Conservation (phyloP, 1,284 basidiomycete species). For the Pterulicium gracile region DNA sequence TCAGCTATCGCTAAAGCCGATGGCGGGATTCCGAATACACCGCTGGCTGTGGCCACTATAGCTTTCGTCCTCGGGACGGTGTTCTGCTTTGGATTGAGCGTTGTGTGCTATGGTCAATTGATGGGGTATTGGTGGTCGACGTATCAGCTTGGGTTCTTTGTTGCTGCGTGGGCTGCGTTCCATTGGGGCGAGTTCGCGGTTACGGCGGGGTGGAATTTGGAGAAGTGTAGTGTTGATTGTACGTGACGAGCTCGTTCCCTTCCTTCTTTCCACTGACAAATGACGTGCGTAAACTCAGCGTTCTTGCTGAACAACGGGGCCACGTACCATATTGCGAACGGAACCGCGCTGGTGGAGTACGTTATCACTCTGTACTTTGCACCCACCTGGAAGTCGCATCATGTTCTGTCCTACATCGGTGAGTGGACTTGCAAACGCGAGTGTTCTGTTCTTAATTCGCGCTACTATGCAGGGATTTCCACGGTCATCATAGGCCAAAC, state of each 20-base stretch:
- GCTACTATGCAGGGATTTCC: slow-evolving; percentile 39
- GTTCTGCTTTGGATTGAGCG: slow-evolving; percentile 44
- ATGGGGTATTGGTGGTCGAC: slow-evolving; percentile 51
- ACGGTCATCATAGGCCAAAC: slow-evolving; percentile 66
- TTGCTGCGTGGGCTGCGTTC: slow-evolving; percentile 75
- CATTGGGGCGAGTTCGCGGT: slow-evolving; percentile 94
- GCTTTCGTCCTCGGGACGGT: slow-evolving; percentile 63
- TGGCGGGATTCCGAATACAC: slow-evolving; percentile 76
- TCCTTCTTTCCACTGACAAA: slow-evolving; percentile 2
- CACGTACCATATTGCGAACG: slow-evolving; percentile 82
- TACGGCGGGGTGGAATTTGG: slow-evolving; percentile 91
- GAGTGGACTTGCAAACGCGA: too few relatives aligned
- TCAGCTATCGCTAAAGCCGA: background rate
- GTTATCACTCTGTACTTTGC: slow-evolving; percentile 58
- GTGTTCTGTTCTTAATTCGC: slow-evolving; percentile 4
- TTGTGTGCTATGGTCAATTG: slow-evolving; percentile 37
- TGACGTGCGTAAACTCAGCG: slow-evolving; percentile 35
- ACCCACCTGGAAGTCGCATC: slow-evolving; percentile 44
- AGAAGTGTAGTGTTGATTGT: slow-evolving; percentile 92
- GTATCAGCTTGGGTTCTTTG: slow-evolving; percentile 74
- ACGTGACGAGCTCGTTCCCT: slow-evolving; percentile 22
- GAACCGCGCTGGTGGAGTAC: slow-evolving; percentile 74
- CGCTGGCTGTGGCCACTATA: slow-evolving; percentile 59
- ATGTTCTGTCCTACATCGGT: slow-evolving; percentile 51
- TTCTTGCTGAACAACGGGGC: slow-evolving; percentile 89